phyloP scores from a whole-genome alignment of 2,329 filamentous ascomycete genomes.

The Aotearoamyces nothofagi region DNA sequence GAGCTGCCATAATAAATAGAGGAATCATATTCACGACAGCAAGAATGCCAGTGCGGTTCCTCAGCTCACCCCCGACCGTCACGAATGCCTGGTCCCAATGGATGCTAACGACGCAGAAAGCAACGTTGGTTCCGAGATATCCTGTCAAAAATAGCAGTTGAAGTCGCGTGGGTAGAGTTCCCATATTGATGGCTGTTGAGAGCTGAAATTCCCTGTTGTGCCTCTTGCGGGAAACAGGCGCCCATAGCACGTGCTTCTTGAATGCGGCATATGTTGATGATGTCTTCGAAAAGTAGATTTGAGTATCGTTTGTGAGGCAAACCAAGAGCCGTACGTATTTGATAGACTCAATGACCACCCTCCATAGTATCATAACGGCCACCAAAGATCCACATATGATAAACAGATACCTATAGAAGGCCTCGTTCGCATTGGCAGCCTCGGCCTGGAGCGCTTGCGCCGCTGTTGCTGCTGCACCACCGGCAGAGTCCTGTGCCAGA shows the following conservation, averaged over 20 bases:
- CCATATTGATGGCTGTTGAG: constrained; percentile 51
- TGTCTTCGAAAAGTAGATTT: constrained; percentile 60
- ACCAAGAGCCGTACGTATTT: constrained; percentile 59
- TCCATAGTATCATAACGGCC: constrained; percentile 50
- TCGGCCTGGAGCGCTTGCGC: constrained; percentile 8
- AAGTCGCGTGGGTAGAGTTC: constrained; percentile 67
- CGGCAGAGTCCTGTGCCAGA: too few species aligned
- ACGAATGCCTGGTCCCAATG: constrained; percentile 34
- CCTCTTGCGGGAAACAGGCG: constrained; percentile 57
- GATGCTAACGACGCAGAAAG: constrained; percentile 58
- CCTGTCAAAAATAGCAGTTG: constrained; percentile 53
- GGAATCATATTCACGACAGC: constrained; percentile 66
- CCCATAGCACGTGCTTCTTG: constrained; percentile 52
- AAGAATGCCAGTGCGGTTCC: constrained; percentile 57
- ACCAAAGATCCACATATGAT: constrained; percentile 50
- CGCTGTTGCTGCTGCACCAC: constrained; percentile 6
- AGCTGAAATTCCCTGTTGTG: constrained; percentile 65
- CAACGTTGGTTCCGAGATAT: constrained; percentile 60
- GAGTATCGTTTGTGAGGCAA: constrained; percentile 63
- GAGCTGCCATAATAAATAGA: constrained; percentile 56
- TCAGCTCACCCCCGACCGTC: constrained; percentile 32
- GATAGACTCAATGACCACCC: constrained; percentile 40
- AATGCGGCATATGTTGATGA: constrained; percentile 38
- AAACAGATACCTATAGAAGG: constrained; percentile 44
- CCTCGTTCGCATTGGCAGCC: constrained; percentile 26